These are phyloP conservation scores for Pleomassaria siparia DNA, from an alignment of 2,329 filamentous ascomycete genomes.

Conservation along the genomic window DNA sequence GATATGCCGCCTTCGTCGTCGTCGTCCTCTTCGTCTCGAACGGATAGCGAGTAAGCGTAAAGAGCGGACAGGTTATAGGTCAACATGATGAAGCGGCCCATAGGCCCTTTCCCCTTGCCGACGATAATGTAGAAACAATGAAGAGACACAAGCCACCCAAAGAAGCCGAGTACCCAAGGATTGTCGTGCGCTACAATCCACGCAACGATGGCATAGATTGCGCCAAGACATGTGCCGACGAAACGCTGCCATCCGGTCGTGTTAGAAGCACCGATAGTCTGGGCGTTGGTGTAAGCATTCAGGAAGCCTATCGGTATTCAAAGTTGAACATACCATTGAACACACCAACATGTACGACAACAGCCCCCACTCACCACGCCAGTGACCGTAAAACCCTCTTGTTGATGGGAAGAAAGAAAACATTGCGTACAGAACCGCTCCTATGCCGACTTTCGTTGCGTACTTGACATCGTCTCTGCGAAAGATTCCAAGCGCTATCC, in stretches of 20 bases:
- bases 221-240: conserved; percentile 81
- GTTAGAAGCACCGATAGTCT: conserved; percentile 89
- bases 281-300: background rate
- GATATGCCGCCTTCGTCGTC: conserved; percentile 81
- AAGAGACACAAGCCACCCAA: conserved; percentile 79
- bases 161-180: conserved; percentile 71
- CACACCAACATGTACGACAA: conserved; percentile 98
- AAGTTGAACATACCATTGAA: conserved; percentile 63
- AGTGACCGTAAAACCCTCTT: conserved; percentile 77
- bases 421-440: conserved; percentile 84
- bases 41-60: conserved; percentile 88
- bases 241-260: conserved; percentile 88
- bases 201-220: conserved; percentile 69
- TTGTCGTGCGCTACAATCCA: conserved; percentile 80
- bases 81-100: conserved; percentile 90
- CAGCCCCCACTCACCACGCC: conserved; percentile 95
- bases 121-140: conserved; percentile 90
- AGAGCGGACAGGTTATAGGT: conserved; percentile 95
- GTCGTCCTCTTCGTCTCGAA: conserved; percentile 78
- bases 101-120: conserved; percentile 78
- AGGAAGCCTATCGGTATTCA: background rate
- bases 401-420: conserved; percentile 82
- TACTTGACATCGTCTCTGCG: conserved; percentile 71
- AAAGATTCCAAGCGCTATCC: conserved; percentile 58
- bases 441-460: conserved; percentile 89